Percentiles rank a stretch among this genome's conserved stretches.
Conservation (phyloP, 306 rosid genomes). For the Cucurbita ficifolia region DNA sequence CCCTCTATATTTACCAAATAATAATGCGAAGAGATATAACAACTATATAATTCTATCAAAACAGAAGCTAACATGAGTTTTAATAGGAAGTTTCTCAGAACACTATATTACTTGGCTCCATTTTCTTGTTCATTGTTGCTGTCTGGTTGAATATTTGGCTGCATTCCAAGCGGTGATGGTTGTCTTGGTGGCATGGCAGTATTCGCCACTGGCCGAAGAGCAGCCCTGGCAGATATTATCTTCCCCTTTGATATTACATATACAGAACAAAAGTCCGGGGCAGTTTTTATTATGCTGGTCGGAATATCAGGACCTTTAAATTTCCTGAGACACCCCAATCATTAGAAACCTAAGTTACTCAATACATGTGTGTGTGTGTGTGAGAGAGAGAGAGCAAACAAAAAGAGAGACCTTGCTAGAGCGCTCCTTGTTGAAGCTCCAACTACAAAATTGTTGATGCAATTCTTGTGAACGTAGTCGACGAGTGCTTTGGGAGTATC, state of each 20-base stretch:
- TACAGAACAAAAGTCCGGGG: constrained; percentile 66
- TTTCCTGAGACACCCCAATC: constrained; percentile 25
- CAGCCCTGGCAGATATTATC: constrained; percentile 46
- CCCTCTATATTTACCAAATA: constrained; percentile 20
- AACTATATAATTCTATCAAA: neutral
- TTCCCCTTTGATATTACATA: constrained; percentile 76
- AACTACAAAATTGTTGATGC: constrained; percentile 40
- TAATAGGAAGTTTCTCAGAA: neutral
- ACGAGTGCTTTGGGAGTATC: constrained; percentile 51
- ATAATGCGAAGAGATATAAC: neutral
- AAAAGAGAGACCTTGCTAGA: constrained; percentile 39
- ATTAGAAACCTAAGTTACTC: neutral
- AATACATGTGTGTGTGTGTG: neutral
- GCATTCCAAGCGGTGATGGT: constrained; percentile 11
- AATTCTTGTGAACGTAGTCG: constrained; percentile 30
- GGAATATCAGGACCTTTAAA: constrained; percentile 51
- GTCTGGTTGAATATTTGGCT: constrained; percentile 12
- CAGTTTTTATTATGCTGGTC: constrained; percentile 35
- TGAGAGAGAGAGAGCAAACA: neutral
- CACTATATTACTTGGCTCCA: constrained; percentile 25
- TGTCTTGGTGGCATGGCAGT: constrained; percentile 29
- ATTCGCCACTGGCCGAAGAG: constrained; percentile 38
- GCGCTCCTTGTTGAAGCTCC: constrained; percentile 59
- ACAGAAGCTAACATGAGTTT: neutral
- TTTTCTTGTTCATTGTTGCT: constrained; percentile 21